A percentile compares a stretch with the other conserved stretches of the same genome.
Evolutionary conservation across 495 filamentous ascomycete genomes (phyloP).

Genomic region (Podospora didyma): DNA sequence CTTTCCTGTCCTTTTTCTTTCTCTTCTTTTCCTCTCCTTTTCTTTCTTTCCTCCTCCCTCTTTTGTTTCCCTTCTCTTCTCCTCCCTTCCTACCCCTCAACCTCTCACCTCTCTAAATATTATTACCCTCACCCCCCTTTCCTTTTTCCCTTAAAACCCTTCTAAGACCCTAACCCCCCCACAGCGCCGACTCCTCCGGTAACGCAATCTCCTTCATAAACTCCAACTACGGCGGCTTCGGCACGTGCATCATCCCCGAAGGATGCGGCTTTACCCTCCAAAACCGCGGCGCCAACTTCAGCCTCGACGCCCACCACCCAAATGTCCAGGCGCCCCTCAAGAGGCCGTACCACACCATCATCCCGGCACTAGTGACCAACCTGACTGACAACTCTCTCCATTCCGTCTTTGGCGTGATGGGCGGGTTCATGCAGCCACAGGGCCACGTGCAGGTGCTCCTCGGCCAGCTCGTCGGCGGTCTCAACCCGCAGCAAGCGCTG

Average conservation of each 20-base stretch:
- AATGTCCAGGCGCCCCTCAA: conserved; percentile 80
- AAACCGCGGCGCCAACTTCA: conserved; percentile 88
- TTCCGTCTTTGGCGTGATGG: conserved; percentile 92
- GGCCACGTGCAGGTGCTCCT: conserved; percentile 93
- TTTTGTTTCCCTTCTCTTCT: too few species aligned
- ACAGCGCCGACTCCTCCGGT: conserved; percentile 67
- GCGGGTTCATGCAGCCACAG: conserved; percentile 98
- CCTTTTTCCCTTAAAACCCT: too few species aligned
- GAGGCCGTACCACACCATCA: conserved; percentile 96
- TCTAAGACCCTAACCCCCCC: too few species aligned
- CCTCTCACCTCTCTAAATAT: too few species aligned
- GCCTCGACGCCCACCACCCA: conserved; percentile 60
- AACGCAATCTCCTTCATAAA: conserved; percentile 97
- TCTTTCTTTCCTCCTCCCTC: too few species aligned
- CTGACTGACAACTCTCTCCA: conserved; percentile 66
- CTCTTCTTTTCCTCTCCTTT: too few species aligned
- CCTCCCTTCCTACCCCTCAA: too few species aligned
- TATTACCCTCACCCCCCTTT: too few species aligned
- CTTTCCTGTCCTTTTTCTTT: too few species aligned
- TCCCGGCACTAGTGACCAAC: conserved; percentile 85
- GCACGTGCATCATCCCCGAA: conserved; percentile 76
- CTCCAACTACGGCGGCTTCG: conserved; percentile 89
- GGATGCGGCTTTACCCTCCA: conserved; percentile 90
- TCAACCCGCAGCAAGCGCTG: conserved; percentile 81
- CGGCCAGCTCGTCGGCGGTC: conserved; percentile 82